Base-by-base conservation (phyloP, 1,284 basidiomycete genomes). In the Inonotus hispidus region DNA sequence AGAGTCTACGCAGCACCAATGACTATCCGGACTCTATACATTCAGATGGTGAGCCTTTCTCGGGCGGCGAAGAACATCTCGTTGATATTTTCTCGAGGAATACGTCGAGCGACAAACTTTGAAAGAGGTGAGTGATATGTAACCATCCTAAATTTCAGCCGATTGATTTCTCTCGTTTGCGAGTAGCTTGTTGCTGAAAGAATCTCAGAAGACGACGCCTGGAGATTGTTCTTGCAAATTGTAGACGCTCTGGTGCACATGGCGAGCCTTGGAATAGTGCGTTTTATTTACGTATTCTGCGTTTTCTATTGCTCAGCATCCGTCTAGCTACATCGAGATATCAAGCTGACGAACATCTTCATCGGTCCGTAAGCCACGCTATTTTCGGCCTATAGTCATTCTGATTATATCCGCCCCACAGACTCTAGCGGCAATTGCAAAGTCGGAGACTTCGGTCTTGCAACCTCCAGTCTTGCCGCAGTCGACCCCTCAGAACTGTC, bases 361-460 rank as follows among this genome's bases (percentile, higher is more conserved):
- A 92, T 96, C 54, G 90, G 90, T 90, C 27, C 21, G n/a, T 54
- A 13, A 10, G 13, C 6, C 16, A 19, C 1, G 11, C 50, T 29
- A 27, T 32, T 1, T 57, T 13, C 60, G 41, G 32, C 49, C 59
- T 19, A 57, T 37, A 43, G 47, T 5, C 8, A 47, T 19, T 35
- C 29, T 43, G n/a, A 43, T n/a, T 19, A 43, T n/a, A 6, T 8
- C n/a, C 1, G 16, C 41, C 10, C 27, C 25, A 63, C 1, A 93
- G 91, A 95, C 71, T 88, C 84, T 13, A 90, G 90, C 61, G 93
- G 92, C 4, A 92, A 97, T 67, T 88, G 91, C 78, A 88, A 97
- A 92, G 86, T 98, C 53, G 95, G 95, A 25, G 95, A 98, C 73
- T 98, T 98, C 70, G 95, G 95, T 38, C 79, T 98, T 16, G 92